Percentiles rank a stretch among this genome's conserved stretches.
phyloP scores from a whole-genome alignment of 2,329 filamentous ascomycete species.

The Rosellinia necatrix region DNA sequence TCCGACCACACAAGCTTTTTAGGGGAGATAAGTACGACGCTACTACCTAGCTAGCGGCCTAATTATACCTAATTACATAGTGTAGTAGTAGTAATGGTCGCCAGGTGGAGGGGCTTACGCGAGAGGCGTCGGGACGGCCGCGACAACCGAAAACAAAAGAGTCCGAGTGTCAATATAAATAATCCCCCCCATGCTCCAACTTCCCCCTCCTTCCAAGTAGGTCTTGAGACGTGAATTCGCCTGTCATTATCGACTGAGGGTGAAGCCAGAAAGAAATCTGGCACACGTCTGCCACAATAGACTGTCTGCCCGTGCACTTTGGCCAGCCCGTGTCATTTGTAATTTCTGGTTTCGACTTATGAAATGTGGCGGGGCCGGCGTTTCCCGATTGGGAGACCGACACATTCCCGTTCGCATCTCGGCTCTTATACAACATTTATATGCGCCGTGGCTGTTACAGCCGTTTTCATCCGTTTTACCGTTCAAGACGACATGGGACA shows the following conservation, averaged over 20 bases:
- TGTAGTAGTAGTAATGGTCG: no score
- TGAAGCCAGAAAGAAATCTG: no score
- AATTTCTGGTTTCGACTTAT: slow-evolving; percentile 12
- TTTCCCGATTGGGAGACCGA: slow-evolving; percentile 19
- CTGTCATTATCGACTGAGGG: neutral
- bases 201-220: neutral
- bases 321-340: slow-evolving; percentile 11
- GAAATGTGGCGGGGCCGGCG: slow-evolving; percentile 5
- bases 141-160: neutral
- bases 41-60: no score
- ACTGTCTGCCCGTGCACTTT: neutral
- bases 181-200: neutral
- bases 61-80: neutral
- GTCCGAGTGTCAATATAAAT: neutral
- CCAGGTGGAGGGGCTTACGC: neutral
- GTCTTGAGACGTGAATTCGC: neutral
- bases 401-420: no score
- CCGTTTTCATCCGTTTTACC: no score
- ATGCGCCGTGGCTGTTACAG: no score
- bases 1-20: neutral
- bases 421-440: no score
- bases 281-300: no score
- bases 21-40: neutral
- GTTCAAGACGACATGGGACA: no score
- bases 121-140: slow-evolving; percentile 15